Conservation (phyloP, 163 green algal genomes). For the Chlorella variabilis region DNA sequence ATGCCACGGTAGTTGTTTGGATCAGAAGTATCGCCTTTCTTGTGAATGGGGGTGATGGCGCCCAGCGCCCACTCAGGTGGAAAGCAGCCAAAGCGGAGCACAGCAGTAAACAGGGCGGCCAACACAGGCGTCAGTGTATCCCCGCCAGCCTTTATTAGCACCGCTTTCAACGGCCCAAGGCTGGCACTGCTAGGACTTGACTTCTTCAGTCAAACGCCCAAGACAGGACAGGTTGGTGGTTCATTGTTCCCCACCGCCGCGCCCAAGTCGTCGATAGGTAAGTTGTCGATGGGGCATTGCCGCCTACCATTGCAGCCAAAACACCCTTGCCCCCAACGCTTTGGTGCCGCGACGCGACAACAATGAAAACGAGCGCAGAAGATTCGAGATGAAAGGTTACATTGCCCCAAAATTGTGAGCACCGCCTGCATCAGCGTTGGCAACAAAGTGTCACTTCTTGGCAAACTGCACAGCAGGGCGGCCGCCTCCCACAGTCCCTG, state of each 20-base stretch:
- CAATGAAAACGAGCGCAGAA: too few relatives aligned
- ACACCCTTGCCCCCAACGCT: too few relatives aligned
- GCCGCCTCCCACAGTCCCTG: slow-evolving; percentile 50
- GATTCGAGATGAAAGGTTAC: too few relatives aligned
- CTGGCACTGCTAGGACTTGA: background rate
- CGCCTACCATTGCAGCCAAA: too few relatives aligned
- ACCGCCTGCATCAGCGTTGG: too few relatives aligned
- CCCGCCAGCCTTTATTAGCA: background rate
- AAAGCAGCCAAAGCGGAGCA: background rate
- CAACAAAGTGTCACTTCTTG: slow-evolving; percentile 70
- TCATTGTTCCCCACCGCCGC: too few relatives aligned
- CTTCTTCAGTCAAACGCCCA: too few relatives aligned
- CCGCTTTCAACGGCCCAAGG: slow-evolving; percentile 5
- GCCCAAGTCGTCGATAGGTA: too few relatives aligned
- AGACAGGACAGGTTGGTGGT: too few relatives aligned
- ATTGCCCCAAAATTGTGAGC: too few relatives aligned
- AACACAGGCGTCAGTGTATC: background rate
- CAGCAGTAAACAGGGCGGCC: background rate
- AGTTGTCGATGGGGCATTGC: too few relatives aligned
- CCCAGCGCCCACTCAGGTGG: background rate
- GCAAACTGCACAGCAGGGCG: slow-evolving; percentile 54
- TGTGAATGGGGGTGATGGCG: slow-evolving; percentile 6
- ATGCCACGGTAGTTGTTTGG: background rate
- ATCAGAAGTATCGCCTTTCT: background rate
- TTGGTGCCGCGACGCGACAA: too few relatives aligned